A percentile compares a stretch with the other conserved stretches of the same genome.
phyloP scores from a whole-genome alignment of 805 yeast genomes.

The Pichia scutulata region DNA sequence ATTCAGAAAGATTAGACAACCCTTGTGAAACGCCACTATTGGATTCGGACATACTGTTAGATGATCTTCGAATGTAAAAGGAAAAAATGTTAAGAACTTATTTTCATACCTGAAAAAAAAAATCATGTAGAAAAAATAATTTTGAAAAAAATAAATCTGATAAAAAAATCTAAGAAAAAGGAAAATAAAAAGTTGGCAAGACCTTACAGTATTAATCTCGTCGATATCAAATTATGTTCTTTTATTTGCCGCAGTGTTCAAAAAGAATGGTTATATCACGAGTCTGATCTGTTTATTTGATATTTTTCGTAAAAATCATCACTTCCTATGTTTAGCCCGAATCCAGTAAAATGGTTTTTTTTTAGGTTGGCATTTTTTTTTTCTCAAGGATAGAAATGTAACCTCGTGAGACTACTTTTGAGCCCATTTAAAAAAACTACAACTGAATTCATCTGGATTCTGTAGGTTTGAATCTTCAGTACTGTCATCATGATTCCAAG shows the following conservation, averaged over 20 bases:
- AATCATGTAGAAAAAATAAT: neutral
- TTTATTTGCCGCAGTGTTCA: no score
- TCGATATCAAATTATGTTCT: no score
- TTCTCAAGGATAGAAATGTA: no score
- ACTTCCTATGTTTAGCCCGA: no score
- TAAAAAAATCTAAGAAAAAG: neutral
- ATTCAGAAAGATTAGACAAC: conserved; percentile 1
- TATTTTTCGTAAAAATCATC: no score
- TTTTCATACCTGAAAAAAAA: neutral
- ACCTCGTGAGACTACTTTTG: conserved; percentile 12
- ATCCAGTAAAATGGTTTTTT: no score
- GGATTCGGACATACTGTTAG: neutral
- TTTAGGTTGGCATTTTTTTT: no score
- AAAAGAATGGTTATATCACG: no score
- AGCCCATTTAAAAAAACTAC: conserved; percentile 51
- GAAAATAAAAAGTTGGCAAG: neutral
- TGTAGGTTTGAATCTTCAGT: neutral
- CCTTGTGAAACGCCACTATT: neutral
- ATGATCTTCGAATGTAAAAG: neutral
- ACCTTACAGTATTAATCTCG: no score
- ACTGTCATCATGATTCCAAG: conserved; percentile 23
- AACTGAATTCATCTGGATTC: conserved; percentile 25
- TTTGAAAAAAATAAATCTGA: neutral
- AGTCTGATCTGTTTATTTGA: no score
- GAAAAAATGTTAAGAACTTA: no score